These are phyloP conservation scores for Plenodomus tracheiphilus DNA, from an alignment of 2,329 filamentous ascomycete genomes.

Conservation along the genomic window DNA sequence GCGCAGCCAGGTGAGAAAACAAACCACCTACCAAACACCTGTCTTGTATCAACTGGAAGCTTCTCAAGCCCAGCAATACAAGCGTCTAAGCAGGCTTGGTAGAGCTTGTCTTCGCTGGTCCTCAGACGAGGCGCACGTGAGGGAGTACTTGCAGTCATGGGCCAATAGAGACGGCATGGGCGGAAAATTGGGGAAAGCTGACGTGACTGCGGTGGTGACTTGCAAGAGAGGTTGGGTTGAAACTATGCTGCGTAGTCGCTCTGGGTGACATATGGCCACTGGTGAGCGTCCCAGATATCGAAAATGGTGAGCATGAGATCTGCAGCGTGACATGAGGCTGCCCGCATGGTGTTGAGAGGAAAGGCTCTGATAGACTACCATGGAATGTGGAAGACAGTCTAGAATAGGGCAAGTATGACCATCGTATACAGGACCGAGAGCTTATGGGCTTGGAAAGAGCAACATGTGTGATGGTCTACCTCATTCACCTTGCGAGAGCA, in stretches of 20 bases:
- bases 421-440: no score
- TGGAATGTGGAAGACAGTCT: no score
- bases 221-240: background rate
- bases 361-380: no score
- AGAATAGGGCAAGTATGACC: no score
- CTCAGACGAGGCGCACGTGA: slow-evolving; percentile 1
- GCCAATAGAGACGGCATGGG: background rate
- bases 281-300: no score
- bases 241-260: background rate
- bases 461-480: no score
- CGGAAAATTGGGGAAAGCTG: background rate
- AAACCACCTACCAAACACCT: slow-evolving; percentile 5
- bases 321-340: no score
- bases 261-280: background rate
- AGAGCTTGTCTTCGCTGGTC: slow-evolving; percentile 16
- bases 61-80: slow-evolving; percentile 22
- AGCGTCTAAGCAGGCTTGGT: slow-evolving; percentile 14
- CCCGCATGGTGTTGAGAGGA: no score
- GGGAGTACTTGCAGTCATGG: background rate
- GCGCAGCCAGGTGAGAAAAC: background rate
- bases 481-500: no score
- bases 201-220: background rate
- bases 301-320: no score
- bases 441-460: no score
- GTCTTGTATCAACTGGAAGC: slow-evolving; percentile 11